phyloP scores from a whole-genome alignment of 306 rosid genomes.

The Begonia loranthoides region DNA sequence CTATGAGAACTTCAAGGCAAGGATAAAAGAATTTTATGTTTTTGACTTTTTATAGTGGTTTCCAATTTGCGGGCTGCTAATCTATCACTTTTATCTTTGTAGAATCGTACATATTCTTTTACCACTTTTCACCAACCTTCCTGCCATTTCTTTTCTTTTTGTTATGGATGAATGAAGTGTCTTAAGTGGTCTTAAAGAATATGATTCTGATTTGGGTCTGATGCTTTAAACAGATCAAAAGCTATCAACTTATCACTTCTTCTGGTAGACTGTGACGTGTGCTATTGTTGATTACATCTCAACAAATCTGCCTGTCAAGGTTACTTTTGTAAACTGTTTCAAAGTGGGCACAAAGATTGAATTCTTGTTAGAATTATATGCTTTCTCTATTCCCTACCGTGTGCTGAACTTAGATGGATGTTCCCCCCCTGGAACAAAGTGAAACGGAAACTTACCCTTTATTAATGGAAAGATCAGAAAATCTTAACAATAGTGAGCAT shows the following conservation, averaged over 20 bases:
- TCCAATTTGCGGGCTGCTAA: not conserved
- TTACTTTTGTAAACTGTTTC: conserved; percentile 13
- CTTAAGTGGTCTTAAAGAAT: not conserved
- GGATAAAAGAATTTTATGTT: no score
- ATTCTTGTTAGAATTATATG: conserved; percentile 19
- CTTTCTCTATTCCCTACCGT: conserved; percentile 18
- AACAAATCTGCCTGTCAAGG: conserved; percentile 5
- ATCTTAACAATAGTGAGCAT: conserved; percentile 26
- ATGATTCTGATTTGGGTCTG: not conserved
- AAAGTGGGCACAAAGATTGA: conserved; percentile 12
- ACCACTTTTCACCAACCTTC: no score
- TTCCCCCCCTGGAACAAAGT: conserved; percentile 45
- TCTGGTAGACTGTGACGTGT: not conserved
- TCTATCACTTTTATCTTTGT: not conserved
- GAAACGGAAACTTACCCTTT: conserved; percentile 20
- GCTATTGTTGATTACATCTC: conserved; percentile 7
- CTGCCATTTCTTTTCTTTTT: not conserved
- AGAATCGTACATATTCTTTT: no score
- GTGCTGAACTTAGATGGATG: conserved; percentile 46
- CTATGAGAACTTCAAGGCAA: no score
- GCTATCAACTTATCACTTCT: not conserved
- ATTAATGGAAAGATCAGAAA: conserved; percentile 56
- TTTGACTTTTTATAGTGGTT: not conserved
- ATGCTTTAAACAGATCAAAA: not conserved
- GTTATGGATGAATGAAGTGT: not conserved